These are phyloP conservation scores for Mucor irregularis DNA, from an alignment of 371 early-diverging fungal genomes.

Conservation along the genomic window DNA sequence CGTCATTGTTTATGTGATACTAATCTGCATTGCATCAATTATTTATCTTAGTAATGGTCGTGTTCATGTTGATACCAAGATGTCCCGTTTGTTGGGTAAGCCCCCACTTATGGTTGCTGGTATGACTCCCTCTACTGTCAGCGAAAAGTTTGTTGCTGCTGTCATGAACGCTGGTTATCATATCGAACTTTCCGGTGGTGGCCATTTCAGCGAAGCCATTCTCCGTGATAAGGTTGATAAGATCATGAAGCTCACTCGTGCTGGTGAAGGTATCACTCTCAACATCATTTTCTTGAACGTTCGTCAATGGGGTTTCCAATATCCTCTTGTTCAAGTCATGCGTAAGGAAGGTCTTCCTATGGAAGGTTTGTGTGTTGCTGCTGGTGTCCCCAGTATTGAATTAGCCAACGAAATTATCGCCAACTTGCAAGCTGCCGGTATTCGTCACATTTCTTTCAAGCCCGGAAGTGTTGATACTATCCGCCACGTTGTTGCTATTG, in stretches of 20 bases:
- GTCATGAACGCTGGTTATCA: conserved; percentile 94
- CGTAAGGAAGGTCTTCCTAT: conserved; percentile 92
- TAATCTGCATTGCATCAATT: too few relatives aligned
- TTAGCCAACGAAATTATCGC: conserved; percentile 86
- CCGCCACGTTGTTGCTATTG: conserved; percentile 81
- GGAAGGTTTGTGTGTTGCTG: conserved; percentile 89
- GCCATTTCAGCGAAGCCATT: conserved; percentile 87
- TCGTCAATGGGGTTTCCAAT: conserved; percentile 96
- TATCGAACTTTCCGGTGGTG: conserved; percentile 94
- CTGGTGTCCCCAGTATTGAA: conserved; percentile 92
- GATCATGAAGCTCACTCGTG: conserved; percentile 74
- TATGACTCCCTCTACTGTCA: conserved; percentile 88
- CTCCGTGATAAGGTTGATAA: conserved; percentile 81
- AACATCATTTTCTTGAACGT: conserved; percentile 94
- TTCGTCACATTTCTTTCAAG: conserved; percentile 91
- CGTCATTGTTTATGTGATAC: too few relatives aligned
- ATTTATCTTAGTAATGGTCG: conserved; percentile 56
- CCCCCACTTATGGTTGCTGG: conserved; percentile 92
- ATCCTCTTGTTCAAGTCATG: conserved; percentile 86
- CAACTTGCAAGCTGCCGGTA: conserved; percentile 78
- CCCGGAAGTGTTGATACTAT: conserved; percentile 89
- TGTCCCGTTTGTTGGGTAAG: conserved; percentile 86
- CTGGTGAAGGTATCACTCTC: conserved; percentile 89
- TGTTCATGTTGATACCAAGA: conserved; percentile 87
- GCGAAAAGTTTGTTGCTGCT: conserved; percentile 78